A percentile compares a stretch with the other conserved stretches of the same genome.
Conservation (phyloP, 2,329 filamentous ascomycete genomes). For the Epichloe amarillans region DNA sequence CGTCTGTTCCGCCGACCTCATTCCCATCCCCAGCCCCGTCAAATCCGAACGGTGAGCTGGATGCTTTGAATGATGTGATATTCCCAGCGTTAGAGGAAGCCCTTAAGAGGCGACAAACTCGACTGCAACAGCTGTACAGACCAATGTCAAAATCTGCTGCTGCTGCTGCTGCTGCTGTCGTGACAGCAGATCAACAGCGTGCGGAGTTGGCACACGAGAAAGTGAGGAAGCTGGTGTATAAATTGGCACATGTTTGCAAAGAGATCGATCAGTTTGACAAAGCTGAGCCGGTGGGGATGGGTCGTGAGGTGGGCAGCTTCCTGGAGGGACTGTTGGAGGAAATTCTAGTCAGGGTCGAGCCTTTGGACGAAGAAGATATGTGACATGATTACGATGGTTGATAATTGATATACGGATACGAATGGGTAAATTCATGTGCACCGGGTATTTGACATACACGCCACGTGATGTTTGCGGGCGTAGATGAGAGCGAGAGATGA, state of each 20-base stretch:
- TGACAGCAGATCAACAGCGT: conserved; percentile 53
- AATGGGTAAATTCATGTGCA: too few species aligned
- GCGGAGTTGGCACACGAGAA: conserved; percentile 66
- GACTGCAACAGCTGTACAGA: conserved; percentile 40
- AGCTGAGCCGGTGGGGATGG: conserved; percentile 83
- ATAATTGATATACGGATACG: too few species aligned
- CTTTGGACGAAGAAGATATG: conserved; percentile 58
- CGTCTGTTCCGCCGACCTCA: conserved; percentile 26
- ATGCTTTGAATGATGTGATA: conserved; percentile 81
- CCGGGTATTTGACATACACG: too few species aligned
- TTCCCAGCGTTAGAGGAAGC: conserved; percentile 87
- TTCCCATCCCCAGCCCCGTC: conserved; percentile 45
- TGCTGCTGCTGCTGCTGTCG: conserved; percentile 20
- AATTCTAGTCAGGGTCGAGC: conserved; percentile 81
- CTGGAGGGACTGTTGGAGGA: conserved; percentile 89
- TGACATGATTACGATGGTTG: conserved; percentile 7
- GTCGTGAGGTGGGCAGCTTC: conserved; percentile 75
- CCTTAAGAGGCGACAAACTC: conserved; percentile 61
- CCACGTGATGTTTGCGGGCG: neutral
- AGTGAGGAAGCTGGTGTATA: conserved; percentile 66
- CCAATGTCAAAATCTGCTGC: conserved; percentile 14
- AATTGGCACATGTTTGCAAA: conserved; percentile 69
- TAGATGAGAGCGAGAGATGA: neutral
- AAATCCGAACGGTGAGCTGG: conserved; percentile 56
- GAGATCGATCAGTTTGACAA: conserved; percentile 86